Conservation (phyloP, 768 basidiomycete species). For the Saitozyma sp. region DNA sequence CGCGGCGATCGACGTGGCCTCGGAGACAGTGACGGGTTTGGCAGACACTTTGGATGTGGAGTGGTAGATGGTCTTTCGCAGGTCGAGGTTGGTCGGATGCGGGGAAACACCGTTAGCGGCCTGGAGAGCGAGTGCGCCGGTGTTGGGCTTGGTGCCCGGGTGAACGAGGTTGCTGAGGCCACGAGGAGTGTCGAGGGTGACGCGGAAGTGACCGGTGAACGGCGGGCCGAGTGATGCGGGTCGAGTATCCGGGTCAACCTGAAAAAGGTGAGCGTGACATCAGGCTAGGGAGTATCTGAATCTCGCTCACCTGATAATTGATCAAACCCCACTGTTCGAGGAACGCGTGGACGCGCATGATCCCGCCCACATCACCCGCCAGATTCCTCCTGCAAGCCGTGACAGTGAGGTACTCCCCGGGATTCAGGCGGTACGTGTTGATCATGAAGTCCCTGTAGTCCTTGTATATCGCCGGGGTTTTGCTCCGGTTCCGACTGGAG, state of each 20-base stretch:
- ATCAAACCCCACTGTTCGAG: constrained; percentile 98
- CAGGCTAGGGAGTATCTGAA: no score
- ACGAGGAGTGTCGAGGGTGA: constrained; percentile 93
- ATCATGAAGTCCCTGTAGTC: constrained; percentile 99
- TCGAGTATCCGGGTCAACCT: constrained; percentile 97
- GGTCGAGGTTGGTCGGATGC: constrained; percentile 64
- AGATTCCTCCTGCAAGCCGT: constrained; percentile 94
- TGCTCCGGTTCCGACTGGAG: constrained; percentile 88
- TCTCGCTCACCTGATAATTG: constrained; percentile 85
- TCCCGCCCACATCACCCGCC: constrained; percentile 95
- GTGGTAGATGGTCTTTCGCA: constrained; percentile 83
- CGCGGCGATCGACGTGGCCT: constrained; percentile 60
- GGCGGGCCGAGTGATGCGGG: constrained; percentile 93
- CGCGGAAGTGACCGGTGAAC: constrained; percentile 98
- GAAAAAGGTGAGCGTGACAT: constrained; percentile 5
- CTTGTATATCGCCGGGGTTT: constrained; percentile 96
- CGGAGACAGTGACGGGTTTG: constrained; percentile 65
- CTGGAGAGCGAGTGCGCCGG: constrained; percentile 56
- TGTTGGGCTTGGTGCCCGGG: constrained; percentile 54
- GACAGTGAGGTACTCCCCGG: constrained; percentile 92
- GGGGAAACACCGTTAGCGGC: constrained; percentile 41
- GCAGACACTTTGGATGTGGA: constrained; percentile 72
- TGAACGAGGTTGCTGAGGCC: constrained; percentile 87
- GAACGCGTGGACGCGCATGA: constrained; percentile 98
- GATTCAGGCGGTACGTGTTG: constrained; percentile 92